Percentiles rank a stretch among this genome's conserved stretches.
Conservation (phyloP, 345 rosid genomes). For the Geranium brycei region DNA sequence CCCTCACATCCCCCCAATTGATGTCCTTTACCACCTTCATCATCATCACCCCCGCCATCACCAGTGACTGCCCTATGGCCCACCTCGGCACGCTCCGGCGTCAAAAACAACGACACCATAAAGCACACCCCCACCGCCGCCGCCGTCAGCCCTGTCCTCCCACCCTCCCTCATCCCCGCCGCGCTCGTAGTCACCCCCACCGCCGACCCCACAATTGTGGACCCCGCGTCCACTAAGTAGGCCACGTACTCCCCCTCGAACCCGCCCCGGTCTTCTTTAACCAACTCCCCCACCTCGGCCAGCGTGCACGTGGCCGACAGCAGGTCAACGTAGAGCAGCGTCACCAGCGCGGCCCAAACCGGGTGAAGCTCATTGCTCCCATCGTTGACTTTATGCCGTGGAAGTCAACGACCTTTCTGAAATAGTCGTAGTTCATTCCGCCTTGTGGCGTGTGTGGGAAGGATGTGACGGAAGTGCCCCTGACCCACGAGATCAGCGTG, state of each 20-base stretch:
- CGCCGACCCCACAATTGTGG: conserved; percentile 57
- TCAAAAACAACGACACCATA: conserved; percentile 47
- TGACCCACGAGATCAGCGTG: conserved; percentile 68
- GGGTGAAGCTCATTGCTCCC: conserved; percentile 49
- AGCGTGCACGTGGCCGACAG: conserved; percentile 64
- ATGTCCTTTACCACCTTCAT: conserved; percentile 73
- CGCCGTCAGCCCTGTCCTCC: conserved; percentile 79
- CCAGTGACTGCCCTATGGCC: conserved; percentile 84
- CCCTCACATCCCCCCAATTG: conserved; percentile 51
- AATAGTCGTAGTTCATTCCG: conserved; percentile 48
- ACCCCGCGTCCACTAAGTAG: conserved; percentile 61
- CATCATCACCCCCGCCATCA: conserved; percentile 80
- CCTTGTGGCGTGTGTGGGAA: conserved; percentile 51
- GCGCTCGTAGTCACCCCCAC: conserved; percentile 61
- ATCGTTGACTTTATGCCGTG: conserved; percentile 62
- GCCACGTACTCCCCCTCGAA: conserved; percentile 81
- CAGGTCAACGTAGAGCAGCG: conserved; percentile 60
- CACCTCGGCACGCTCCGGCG: conserved; percentile 78
- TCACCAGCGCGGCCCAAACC: conserved; percentile 67
- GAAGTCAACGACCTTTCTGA: conserved; percentile 57
- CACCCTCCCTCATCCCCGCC: conserved; percentile 81
- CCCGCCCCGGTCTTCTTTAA: conserved; percentile 32
- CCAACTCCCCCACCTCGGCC: conserved; percentile 71
- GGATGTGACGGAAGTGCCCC: conserved; percentile 54
- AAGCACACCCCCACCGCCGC: conserved; percentile 45